Conservation (phyloP, 805 yeast genomes). For the Wilhelminamyces savonicus region DNA sequence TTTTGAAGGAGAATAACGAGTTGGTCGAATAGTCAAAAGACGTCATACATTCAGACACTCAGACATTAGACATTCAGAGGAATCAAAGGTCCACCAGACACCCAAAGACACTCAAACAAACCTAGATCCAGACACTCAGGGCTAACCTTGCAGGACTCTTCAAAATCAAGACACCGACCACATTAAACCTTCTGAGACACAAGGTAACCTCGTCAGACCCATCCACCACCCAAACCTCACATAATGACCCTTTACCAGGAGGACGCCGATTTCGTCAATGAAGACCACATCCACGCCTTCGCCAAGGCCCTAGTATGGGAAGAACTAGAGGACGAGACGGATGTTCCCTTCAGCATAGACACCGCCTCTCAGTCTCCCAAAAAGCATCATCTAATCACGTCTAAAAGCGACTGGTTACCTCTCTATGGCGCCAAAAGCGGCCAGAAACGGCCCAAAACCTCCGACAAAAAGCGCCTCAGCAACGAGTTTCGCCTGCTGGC, state of each 20-base stretch:
- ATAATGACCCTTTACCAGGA: slow-evolving; percentile 11
- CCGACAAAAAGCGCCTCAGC: slow-evolving; percentile 4
- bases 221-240: slow-evolving; percentile 5
- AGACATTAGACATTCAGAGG: too few species aligned
- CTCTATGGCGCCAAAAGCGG: slow-evolving; percentile 8
- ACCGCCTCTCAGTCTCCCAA: too few species aligned
- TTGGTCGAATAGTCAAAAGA: too few species aligned
- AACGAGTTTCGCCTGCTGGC: slow-evolving; percentile 34
- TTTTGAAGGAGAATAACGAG: too few species aligned
- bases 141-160: too few species aligned
- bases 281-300: slow-evolving; percentile 31
- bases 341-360: background rate
- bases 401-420: slow-evolving; percentile 24
- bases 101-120: too few species aligned
- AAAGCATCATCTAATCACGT: slow-evolving; percentile 5
- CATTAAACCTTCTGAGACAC: too few species aligned
- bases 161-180: too few species aligned
- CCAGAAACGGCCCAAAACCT: background rate
- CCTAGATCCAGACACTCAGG: too few species aligned
- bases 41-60: too few species aligned
- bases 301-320: slow-evolving; percentile 36
- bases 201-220: too few species aligned
- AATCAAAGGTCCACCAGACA: too few species aligned
- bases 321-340: slow-evolving; percentile 16
- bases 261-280: slow-evolving; percentile 23